Conservation (phyloP, 2,329 filamentous ascomycete genomes). For the Chaetothyriales sp. region DNA sequence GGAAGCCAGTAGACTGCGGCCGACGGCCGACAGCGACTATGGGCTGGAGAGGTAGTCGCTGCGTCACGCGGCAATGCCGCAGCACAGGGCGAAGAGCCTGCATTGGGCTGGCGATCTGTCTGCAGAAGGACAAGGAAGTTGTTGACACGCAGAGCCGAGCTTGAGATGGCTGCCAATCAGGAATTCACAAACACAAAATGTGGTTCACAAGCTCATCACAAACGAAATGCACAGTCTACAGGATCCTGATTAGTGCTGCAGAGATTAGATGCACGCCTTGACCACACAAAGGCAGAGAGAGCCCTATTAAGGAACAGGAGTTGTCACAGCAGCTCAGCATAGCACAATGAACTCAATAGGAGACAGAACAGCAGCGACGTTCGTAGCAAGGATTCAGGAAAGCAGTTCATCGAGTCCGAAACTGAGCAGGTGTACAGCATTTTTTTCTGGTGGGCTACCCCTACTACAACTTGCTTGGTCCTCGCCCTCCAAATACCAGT, state of each 20-base stretch:
- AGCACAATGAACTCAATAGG: neutral
- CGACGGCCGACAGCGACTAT: conserved; percentile 1
- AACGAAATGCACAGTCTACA: neutral
- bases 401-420: neutral
- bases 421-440: neutral
- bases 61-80: conserved; percentile 5
- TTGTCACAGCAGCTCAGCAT: neutral
- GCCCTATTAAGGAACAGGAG: neutral
- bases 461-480: neutral
- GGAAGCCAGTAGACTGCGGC: conserved; percentile 12
- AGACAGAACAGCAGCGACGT: neutral
- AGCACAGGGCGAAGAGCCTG: conserved; percentile 8
- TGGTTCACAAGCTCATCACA: neutral
- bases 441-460: neutral
- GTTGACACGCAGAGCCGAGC: neutral
- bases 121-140: neutral
- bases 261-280: no score
- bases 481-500: neutral
- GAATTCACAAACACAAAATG: neutral
- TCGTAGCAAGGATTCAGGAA: neutral
- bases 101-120: conserved; percentile 4
- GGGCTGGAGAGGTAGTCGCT: neutral
- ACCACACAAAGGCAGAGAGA: neutral
- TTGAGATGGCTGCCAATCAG: neutral
- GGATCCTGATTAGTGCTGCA: neutral